Conservation (phyloP, 1,139 yeast genomes). For the Scheffersomyces titani region DNA sequence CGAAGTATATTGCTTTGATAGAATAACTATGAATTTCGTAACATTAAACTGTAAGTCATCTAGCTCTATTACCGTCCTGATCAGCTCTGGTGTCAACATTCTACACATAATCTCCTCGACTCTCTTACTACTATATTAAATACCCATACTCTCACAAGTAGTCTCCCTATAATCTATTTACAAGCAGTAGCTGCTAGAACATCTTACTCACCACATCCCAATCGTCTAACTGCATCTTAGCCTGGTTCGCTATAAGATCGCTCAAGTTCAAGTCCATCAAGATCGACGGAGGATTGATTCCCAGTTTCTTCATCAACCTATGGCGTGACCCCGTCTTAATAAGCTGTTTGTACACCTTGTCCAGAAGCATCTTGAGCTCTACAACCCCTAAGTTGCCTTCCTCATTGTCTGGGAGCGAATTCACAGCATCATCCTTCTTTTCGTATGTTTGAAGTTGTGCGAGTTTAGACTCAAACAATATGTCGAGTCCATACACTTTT, state of each 20-base stretch:
- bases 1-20: not conserved
- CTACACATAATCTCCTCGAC: not conserved
- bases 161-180: not conserved
- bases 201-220: constrained; percentile 47
- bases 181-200: constrained; percentile 2
- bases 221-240: constrained; percentile 35
- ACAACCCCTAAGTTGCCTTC: constrained; percentile 3
- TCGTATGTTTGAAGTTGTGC: not conserved
- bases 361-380: constrained; percentile 13
- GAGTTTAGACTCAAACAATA: not conserved
- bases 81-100: too few relatives aligned
- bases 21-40: too few relatives aligned
- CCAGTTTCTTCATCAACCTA: constrained; percentile 3
- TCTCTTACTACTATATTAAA: not conserved
- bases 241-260: constrained; percentile 26
- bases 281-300: constrained; percentile 11
- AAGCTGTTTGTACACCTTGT: constrained; percentile 12
- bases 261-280: constrained; percentile 25
- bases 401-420: not conserved
- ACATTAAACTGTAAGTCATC: not conserved
- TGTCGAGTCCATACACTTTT: constrained; percentile 9
- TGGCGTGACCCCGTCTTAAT: constrained; percentile 5
- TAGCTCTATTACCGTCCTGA: too few relatives aligned
- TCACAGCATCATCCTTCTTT: not conserved
- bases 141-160: not conserved